Evolutionary conservation across 139 green algal species (phyloP).

Genomic region (Volvox reticuliferus): DNA sequence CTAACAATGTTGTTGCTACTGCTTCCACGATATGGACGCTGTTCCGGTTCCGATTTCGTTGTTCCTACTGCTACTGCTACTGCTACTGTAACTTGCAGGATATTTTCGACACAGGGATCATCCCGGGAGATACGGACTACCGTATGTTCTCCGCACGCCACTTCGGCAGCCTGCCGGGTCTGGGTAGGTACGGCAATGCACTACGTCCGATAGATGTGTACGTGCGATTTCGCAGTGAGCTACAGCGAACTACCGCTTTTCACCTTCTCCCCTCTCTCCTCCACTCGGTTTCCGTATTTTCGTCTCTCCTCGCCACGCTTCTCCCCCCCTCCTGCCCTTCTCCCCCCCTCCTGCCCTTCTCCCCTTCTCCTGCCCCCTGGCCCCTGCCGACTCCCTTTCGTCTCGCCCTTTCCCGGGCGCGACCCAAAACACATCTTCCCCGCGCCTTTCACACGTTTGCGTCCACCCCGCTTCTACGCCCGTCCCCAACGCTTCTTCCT

Average conservation of each 20-base stretch:
- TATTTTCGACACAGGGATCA: slow-evolving; percentile 67
- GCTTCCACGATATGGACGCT: too few relatives aligned
- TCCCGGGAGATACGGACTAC: slow-evolving; percentile 86
- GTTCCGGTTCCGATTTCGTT: too few relatives aligned
- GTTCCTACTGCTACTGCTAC: too few relatives aligned
- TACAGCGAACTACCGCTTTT: not conserved
- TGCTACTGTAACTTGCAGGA: slow-evolving; percentile 32
- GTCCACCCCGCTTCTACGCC: too few relatives aligned
- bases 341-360: not conserved
- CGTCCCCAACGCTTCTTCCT: too few relatives aligned
- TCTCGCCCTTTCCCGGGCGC: too few relatives aligned
- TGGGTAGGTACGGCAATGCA: slow-evolving; percentile 52
- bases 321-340: not conserved
- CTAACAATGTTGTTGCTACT: too few relatives aligned
- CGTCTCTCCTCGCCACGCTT: not conserved
- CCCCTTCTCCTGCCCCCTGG: not conserved
- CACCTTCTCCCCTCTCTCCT: not conserved
- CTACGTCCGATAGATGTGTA: not conserved
- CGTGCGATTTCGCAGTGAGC: too few relatives aligned
- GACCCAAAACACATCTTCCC: too few relatives aligned
- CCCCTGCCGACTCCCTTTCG: not conserved
- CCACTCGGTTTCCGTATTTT: not conserved
- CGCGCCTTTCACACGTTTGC: too few relatives aligned
- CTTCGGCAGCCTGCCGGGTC: slow-evolving; percentile 70
- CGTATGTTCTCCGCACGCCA: slow-evolving; percentile 72